Evolutionary conservation across 495 filamentous ascomycete genomes (phyloP).

Genomic region (Rusavskia elegans): DNA sequence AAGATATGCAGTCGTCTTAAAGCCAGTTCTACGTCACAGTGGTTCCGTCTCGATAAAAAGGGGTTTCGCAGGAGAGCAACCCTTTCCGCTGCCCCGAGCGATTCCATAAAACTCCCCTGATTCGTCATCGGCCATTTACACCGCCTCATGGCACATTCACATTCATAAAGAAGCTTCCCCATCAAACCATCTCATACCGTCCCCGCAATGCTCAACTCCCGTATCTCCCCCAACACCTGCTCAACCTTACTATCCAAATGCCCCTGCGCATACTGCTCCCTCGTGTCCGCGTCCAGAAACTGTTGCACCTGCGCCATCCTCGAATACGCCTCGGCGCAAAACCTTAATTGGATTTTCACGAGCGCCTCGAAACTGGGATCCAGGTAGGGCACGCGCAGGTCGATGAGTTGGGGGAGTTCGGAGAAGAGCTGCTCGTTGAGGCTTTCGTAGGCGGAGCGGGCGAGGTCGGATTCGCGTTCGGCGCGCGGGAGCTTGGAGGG

Average conservation of each 20-base stretch:
- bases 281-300: conserved; percentile 89
- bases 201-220: conserved; percentile 85
- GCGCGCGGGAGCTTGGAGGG: conserved; percentile 82
- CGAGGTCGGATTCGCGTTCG: conserved; percentile 88
- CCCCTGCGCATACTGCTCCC: conserved; percentile 90
- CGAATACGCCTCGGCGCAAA: conserved; percentile 93
- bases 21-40: no score
- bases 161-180: background rate
- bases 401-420: conserved; percentile 94
- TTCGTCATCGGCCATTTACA: background rate
- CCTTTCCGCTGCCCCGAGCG: background rate
- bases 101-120: background rate
- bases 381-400: conserved; percentile 88
- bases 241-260: conserved; percentile 86
- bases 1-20: no score
- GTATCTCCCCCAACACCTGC: conserved; percentile 91
- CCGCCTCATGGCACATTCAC: background rate
- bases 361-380: conserved; percentile 94
- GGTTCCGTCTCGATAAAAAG: no score
- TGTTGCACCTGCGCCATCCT: conserved; percentile 99
- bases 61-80: background rate
- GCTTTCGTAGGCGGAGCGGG: conserved; percentile 83
- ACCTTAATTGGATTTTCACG: conserved; percentile 94
- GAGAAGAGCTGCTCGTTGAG: conserved; percentile 88
- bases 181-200: conserved; percentile 31